Conservation (phyloP, 2,329 filamentous ascomycete genomes). For the Grosmannia serpens region DNA sequence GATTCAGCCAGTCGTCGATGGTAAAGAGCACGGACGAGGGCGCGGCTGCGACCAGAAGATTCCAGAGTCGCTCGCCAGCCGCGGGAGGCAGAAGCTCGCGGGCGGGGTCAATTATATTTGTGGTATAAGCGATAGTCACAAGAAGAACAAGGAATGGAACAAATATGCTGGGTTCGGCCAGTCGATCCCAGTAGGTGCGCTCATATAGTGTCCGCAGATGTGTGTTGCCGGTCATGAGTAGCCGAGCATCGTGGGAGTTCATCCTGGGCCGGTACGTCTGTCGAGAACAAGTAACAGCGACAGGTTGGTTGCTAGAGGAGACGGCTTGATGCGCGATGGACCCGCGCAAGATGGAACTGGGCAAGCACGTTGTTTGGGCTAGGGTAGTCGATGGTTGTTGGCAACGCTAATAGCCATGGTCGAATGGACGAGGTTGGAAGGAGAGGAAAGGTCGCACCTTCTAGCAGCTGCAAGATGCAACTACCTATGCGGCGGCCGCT, state of each 20-base stretch:
- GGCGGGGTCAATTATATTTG: conserved; percentile 13
- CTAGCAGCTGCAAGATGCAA: not conserved
- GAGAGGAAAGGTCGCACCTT: not conserved
- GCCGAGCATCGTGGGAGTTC: conserved; percentile 22
- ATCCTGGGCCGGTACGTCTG: conserved; percentile 18
- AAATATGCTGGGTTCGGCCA: conserved; percentile 24
- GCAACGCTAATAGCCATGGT: conserved; percentile 2
- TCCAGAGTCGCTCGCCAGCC: conserved; percentile 38
- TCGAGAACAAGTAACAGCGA: not conserved
- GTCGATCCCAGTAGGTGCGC: conserved; percentile 18
- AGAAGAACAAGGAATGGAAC: conserved; percentile 23
- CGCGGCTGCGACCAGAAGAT: conserved; percentile 42
- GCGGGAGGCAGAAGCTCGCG: conserved; percentile 22
- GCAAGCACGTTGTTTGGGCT: not conserved
- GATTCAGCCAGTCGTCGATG: conserved; percentile 43
- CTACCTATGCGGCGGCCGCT: not conserved
- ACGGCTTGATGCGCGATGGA: conserved; percentile 1
- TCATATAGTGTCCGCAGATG: conserved; percentile 14
- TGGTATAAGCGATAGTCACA: conserved; percentile 23
- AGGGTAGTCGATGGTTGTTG: not conserved
- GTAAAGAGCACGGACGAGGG: conserved; percentile 47
- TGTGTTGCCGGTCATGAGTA: conserved; percentile 14
- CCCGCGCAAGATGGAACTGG: not conserved
- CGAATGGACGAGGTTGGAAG: not conserved
- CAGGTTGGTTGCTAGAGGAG: not conserved